Percentiles rank a stretch among this genome's conserved stretches.
These are phyloP conservation scores for Salvia hispanica DNA, from an alignment of 257 asterid genomes.

Conservation along the genomic window DNA sequence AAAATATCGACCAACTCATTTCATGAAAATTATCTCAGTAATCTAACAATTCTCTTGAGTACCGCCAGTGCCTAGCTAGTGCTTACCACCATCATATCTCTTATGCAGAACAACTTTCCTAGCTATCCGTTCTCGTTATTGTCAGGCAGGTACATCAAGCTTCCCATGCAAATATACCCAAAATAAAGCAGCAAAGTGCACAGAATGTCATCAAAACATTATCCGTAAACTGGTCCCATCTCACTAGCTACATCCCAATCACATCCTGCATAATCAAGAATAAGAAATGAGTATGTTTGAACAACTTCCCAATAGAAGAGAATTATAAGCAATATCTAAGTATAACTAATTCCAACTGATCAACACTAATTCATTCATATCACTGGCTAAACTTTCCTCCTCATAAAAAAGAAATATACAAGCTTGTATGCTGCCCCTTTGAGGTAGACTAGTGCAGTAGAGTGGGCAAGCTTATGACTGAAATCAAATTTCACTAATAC, in stretches of 20 bases:
- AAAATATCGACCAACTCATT: conserved; percentile 22
- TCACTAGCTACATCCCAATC: conserved; percentile 15
- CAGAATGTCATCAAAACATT: conserved; percentile 31
- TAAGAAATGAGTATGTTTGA: neutral
- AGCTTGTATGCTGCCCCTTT: no score
- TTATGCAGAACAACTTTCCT: conserved; percentile 59
- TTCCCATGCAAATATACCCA: conserved; percentile 47
- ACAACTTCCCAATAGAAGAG: conserved; percentile 19
- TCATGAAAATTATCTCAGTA: conserved; percentile 24
- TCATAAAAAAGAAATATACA: neutral
- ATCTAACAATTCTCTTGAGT: conserved; percentile 15
- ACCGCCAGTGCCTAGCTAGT: conserved; percentile 25
- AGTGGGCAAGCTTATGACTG: neutral
- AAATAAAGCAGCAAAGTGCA: conserved; percentile 26
- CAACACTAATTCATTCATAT: neutral
- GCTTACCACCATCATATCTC: conserved; percentile 64
- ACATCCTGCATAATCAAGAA: conserved; percentile 32
- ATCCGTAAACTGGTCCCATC: conserved; percentile 23
- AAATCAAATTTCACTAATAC: neutral
- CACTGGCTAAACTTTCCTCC: conserved; percentile 2
- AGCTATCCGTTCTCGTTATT: conserved; percentile 52
- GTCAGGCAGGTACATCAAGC: conserved; percentile 52
- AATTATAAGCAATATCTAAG: neutral
- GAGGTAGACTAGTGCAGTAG: no score
- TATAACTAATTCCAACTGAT: conserved; percentile 10